Evolutionary conservation across 176 grass and related monocot species (phyloP).

Genomic region (Oryza rufipogon): DNA sequence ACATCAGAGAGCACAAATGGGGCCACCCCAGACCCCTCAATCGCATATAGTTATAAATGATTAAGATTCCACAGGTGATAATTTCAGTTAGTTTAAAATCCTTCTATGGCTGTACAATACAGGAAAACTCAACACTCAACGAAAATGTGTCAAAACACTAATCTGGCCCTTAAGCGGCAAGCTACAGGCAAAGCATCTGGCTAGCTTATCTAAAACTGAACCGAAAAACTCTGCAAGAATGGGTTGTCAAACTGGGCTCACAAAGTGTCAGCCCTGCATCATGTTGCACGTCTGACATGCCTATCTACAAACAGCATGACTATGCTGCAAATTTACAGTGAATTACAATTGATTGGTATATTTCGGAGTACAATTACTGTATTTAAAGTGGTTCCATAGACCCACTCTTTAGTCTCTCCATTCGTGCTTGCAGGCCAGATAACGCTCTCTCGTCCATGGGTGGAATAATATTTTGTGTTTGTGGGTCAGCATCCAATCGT

Average conservation of each 20-base stretch:
- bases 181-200: constrained; percentile 42
- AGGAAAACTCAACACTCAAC: constrained; percentile 27
- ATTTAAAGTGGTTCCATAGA: constrained; percentile 82
- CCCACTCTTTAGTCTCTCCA: constrained; percentile 96
- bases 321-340: constrained; percentile 79
- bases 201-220: constrained; percentile 43
- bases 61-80: background rate
- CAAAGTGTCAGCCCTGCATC: constrained; percentile 49
- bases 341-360: constrained; percentile 62
- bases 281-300: constrained; percentile 37
- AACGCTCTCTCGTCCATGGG: constrained; percentile 96
- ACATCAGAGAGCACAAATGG: background rate
- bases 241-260: constrained; percentile 34
- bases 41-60: background rate
- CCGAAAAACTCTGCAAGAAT: constrained; percentile 49
- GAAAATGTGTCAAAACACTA: constrained; percentile 42
- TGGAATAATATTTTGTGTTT: constrained; percentile 64
- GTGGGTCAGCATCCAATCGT: constrained; percentile 56
- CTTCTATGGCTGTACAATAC: constrained; percentile 51
- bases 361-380: constrained; percentile 35
- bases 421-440: constrained; percentile 90
- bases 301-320: constrained; percentile 66
- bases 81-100: constrained; percentile 17
- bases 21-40: background rate
- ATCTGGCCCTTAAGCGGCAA: constrained; percentile 35